phyloP scores from a whole-genome alignment of 306 rosid genomes.

The Myrica gale region DNA sequence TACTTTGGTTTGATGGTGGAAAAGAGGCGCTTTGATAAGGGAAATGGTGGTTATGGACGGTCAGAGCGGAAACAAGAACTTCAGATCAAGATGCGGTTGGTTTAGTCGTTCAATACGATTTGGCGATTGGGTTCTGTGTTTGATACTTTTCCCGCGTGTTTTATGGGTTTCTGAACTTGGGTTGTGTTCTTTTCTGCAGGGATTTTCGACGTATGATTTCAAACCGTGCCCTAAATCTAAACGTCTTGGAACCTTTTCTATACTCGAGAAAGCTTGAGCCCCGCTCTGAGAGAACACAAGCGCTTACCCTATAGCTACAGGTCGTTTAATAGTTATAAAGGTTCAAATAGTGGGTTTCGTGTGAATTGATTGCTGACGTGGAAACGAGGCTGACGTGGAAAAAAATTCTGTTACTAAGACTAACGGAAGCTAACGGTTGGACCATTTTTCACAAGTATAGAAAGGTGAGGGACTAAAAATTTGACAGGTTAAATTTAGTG shows the following conservation, averaged over 20 bases:
- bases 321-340: no score
- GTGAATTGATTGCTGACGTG: no score
- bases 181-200: slow-evolving; percentile 42
- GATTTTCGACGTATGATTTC: slow-evolving; percentile 27
- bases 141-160: not conserved
- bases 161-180: slow-evolving; percentile 18
- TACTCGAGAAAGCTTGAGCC: no score
- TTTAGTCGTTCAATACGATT: not conserved
- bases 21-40: slow-evolving; percentile 14
- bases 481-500: no score
- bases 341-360: no score
- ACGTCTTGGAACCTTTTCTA: slow-evolving; percentile 37
- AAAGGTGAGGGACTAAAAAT: no score
- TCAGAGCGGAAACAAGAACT: slow-evolving; percentile 20
- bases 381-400: no score
- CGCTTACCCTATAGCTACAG: not conserved
- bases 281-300: slow-evolving; percentile 2
- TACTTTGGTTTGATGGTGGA: slow-evolving; percentile 33
- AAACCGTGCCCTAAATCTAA: slow-evolving; percentile 1
- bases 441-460: no score
- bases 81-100: slow-evolving; percentile 2
- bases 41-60: slow-evolving; percentile 12
- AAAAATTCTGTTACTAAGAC: no score
- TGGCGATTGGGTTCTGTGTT: not conserved
- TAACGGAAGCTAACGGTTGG: no score